These are phyloP conservation scores for Ophiostoma piceae DNA, from an alignment of 2,329 filamentous ascomycete species.

Conservation along the genomic window DNA sequence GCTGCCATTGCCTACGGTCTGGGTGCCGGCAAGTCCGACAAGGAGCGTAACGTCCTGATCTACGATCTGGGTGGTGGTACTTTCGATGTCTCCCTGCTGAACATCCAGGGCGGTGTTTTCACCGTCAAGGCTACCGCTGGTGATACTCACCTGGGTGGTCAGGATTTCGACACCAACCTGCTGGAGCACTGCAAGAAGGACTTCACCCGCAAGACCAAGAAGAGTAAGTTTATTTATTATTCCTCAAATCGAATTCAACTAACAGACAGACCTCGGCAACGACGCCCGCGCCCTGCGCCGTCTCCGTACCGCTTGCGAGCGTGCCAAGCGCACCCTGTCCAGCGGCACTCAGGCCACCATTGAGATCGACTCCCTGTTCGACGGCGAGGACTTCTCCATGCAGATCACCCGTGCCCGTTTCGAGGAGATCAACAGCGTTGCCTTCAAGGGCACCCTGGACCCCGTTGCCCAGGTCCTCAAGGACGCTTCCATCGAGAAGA, in stretches of 20 bases:
- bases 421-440: conserved; percentile 95
- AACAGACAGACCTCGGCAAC: conserved; percentile 47
- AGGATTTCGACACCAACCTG: conserved; percentile 94
- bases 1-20: conserved; percentile 98
- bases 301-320: conserved; percentile 96
- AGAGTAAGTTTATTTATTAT: conserved; percentile 17
- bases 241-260: background rate
- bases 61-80: conserved; percentile 99
- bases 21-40: conserved; percentile 86
- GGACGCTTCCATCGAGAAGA: conserved; percentile 84
- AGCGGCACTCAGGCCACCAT: conserved; percentile 96
- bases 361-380: conserved; percentile 97
- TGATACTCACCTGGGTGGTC: conserved; percentile 93
- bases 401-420: conserved; percentile 98
- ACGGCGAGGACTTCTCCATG: conserved; percentile 95
- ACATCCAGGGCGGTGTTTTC: conserved; percentile 99
- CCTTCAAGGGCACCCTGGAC: conserved; percentile 88
- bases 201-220: conserved; percentile 38
- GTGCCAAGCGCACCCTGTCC: conserved; percentile 98
- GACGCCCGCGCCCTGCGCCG: conserved; percentile 91
- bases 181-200: conserved; percentile 97
- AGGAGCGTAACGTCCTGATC: conserved; percentile 98
- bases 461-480: conserved; percentile 96
- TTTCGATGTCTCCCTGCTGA: conserved; percentile 94
- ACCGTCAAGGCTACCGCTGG: conserved; percentile 97